phyloP scores from a whole-genome alignment of 1,284 basidiomycete genomes.

The Ganoderma boninense region DNA sequence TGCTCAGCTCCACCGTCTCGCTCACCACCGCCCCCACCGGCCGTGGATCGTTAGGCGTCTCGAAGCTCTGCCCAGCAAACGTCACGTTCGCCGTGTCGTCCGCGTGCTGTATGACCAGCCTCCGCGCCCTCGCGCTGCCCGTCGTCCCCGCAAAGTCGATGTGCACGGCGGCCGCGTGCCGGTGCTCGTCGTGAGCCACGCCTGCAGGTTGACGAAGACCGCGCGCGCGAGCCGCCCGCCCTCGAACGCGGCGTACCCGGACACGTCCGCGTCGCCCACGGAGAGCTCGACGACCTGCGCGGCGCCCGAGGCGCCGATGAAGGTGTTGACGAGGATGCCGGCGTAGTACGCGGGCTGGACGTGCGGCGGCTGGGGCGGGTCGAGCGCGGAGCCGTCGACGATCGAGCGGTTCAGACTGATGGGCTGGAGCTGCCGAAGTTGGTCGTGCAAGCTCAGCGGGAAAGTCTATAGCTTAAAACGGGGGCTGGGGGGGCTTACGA shows the following conservation, averaged over 20 bases:
- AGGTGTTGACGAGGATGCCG: conserved; percentile 57
- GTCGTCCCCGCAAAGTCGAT: conserved; percentile 45
- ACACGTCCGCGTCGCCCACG: conserved; percentile 55
- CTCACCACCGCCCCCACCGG: conserved; percentile 50
- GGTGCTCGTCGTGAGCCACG: conserved; percentile 52
- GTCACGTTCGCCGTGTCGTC: conserved; percentile 63
- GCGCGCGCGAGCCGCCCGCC: conserved; percentile 52
- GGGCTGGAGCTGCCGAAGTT: conserved; percentile 57
- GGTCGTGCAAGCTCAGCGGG: background rate
- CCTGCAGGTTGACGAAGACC: conserved; percentile 64
- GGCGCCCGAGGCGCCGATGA: conserved; percentile 47
- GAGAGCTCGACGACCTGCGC: conserved; percentile 62
- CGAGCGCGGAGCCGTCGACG: conserved; percentile 55
- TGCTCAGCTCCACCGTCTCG: conserved; percentile 45
- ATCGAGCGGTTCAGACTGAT: conserved; percentile 59
- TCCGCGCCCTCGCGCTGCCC: conserved; percentile 18
- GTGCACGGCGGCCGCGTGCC: conserved; percentile 50
- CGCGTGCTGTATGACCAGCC: conserved; percentile 53
- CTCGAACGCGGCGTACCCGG: conserved; percentile 73
- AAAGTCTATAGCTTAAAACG: background rate
- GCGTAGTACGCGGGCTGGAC: conserved; percentile 71
- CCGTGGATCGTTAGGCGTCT: conserved; percentile 55
- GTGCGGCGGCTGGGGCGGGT: conserved; percentile 58
- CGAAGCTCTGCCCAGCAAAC: conserved; percentile 74
- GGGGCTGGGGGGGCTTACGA: conserved; percentile 38